Conservation (phyloP, 805 yeast genomes). For the Candida ipomoeae region DNA sequence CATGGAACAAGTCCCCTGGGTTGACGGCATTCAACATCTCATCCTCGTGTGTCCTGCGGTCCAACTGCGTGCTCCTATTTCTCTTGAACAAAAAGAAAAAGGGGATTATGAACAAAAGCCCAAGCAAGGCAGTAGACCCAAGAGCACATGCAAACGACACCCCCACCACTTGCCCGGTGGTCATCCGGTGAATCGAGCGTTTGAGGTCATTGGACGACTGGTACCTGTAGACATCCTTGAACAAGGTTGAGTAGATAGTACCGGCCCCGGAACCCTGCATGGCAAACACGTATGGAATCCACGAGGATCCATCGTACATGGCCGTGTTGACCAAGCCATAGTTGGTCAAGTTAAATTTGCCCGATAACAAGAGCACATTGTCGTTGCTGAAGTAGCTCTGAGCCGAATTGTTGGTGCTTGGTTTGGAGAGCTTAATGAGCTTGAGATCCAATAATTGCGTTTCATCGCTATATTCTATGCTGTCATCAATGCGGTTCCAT, state of each 20-base stretch:
- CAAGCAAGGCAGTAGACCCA: slow-evolving; percentile 39
- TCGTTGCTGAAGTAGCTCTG: slow-evolving; percentile 40
- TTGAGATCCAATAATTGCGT: slow-evolving; percentile 42
- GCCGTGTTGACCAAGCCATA: slow-evolving; percentile 63
- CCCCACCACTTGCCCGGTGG: slow-evolving; percentile 42
- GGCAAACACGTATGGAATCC: slow-evolving; percentile 64
- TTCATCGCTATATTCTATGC: slow-evolving; percentile 25
- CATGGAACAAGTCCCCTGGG: slow-evolving; percentile 42
- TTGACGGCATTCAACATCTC: slow-evolving; percentile 44
- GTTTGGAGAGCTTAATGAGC: slow-evolving; percentile 33
- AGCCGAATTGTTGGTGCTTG: slow-evolving; percentile 25
- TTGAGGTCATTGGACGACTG: slow-evolving; percentile 34
- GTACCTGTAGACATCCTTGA: slow-evolving; percentile 32
- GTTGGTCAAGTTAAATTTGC: slow-evolving; percentile 43
- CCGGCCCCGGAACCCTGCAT: slow-evolving; percentile 23
- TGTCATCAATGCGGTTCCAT: slow-evolving; percentile 45
- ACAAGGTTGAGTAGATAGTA: slow-evolving; percentile 26
- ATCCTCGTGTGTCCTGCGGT: slow-evolving; percentile 38
- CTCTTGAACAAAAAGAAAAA: slow-evolving; percentile 32
- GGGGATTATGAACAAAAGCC: slow-evolving; percentile 41
- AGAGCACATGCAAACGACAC: slow-evolving; percentile 44
- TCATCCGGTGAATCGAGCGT: slow-evolving; percentile 19
- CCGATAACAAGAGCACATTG: slow-evolving; percentile 53
- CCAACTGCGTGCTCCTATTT: slow-evolving; percentile 17
- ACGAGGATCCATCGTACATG: slow-evolving; percentile 55